Percentiles rank a stretch among this genome's conserved stretches.
Conservation (phyloP, 2,329 filamentous ascomycete genomes). For the Alternaria sp. region DNA sequence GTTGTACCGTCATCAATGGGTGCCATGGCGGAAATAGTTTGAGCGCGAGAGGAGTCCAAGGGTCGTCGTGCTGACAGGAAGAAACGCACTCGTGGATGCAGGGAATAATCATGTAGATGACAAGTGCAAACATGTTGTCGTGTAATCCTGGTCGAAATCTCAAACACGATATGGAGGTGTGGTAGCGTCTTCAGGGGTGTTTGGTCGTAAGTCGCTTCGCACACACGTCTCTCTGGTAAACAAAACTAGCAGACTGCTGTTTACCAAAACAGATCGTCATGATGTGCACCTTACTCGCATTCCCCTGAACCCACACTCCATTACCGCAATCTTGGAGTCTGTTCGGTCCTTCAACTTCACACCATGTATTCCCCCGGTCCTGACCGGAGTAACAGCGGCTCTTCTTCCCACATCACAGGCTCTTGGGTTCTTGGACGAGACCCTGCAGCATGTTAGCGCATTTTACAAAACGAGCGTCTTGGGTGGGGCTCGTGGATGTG, state of each 20-base stretch:
- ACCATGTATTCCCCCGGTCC: neutral
- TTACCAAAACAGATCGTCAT: neutral
- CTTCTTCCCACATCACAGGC: constrained; percentile 8
- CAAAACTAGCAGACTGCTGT: neutral
- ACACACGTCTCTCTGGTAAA: neutral
- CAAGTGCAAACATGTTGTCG: neutral
- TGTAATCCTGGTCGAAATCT: neutral
- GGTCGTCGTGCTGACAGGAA: neutral
- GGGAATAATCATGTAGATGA: neutral
- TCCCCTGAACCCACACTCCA: neutral
- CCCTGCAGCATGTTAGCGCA: constrained; percentile 19
- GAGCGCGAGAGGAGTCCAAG: neutral
- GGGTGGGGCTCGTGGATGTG: constrained; percentile 2
- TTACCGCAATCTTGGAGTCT: neutral
- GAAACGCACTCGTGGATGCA: neutral
- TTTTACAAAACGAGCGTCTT: constrained; percentile 11
- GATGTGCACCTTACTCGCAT: neutral
- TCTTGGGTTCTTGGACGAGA: constrained; percentile 8
- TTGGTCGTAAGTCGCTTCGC: neutral
- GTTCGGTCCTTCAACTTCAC: constrained; percentile 5
- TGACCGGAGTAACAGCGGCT: constrained; percentile 8
- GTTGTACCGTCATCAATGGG: neutral
- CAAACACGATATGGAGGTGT: neutral
- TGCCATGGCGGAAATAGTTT: neutral
- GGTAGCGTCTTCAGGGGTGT: neutral